A percentile compares a stretch with the other conserved stretches of the same genome.
phyloP scores from a whole-genome alignment of 78 protist species.

The Pigoraptor vietnamica region DNA sequence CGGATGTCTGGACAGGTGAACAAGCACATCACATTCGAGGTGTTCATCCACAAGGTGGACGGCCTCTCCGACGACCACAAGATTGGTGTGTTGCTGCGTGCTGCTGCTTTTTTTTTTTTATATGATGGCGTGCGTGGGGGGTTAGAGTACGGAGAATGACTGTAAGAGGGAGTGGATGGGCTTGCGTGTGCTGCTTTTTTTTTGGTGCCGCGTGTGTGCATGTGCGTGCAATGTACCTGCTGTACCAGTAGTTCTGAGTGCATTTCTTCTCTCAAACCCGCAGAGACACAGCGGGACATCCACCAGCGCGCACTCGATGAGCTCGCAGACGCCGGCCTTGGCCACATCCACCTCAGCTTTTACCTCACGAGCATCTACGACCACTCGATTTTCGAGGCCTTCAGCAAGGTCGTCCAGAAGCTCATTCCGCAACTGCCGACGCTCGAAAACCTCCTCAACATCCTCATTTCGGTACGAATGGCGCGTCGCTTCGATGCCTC shows the following conservation, averaged over 20 bases:
- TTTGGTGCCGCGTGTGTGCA: not conserved
- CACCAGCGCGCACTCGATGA: constrained; percentile 75
- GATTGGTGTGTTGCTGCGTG: constrained; percentile 32
- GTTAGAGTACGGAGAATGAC: not conserved
- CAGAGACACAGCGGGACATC: constrained; percentile 78
- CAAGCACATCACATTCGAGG: constrained; percentile 78
- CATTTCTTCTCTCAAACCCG: not conserved
- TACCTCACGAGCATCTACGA: constrained; percentile 94
- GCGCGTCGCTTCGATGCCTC: too few relatives aligned
- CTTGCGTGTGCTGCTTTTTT: too few relatives aligned
- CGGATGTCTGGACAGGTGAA: constrained; percentile 38
- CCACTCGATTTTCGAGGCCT: constrained; percentile 93
- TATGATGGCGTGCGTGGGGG: not conserved
- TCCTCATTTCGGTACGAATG: constrained; percentile 59
- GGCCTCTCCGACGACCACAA: constrained; percentile 83
- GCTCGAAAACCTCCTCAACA: constrained; percentile 84
- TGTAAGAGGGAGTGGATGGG: not conserved
- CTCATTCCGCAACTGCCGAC: constrained; percentile 90
- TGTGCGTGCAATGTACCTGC: not conserved
- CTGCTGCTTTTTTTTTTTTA: not conserved
- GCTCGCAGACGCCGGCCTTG: constrained; percentile 26
- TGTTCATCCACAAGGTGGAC: constrained; percentile 93
- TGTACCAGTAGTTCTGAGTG: not conserved
- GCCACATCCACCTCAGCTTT: constrained; percentile 66
- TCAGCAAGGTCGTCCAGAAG: constrained; percentile 91